These are phyloP conservation scores for Aspergillus neoniger DNA, from an alignment of 2,329 filamentous ascomycete species.

Conservation along the genomic window DNA sequence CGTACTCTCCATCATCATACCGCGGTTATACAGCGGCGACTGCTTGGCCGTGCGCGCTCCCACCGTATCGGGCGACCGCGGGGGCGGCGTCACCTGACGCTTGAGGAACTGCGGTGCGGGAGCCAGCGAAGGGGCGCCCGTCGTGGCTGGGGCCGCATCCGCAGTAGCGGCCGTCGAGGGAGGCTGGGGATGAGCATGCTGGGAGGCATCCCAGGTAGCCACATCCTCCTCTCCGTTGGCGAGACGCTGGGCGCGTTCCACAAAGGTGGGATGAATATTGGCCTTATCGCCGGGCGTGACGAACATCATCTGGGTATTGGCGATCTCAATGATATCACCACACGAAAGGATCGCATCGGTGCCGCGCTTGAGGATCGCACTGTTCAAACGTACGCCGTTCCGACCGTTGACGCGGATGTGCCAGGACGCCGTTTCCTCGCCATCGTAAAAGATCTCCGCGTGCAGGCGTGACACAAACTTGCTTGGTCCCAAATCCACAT, in stretches of 20 bases:
- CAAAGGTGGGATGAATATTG: constrained; percentile 67
- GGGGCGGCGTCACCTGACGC: constrained; percentile 46
- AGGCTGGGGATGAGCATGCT: constrained; percentile 41
- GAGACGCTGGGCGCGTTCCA: constrained; percentile 63
- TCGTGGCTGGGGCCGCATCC: constrained; percentile 24
- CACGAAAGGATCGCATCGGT: constrained; percentile 69
- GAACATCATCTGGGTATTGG: constrained; percentile 97
- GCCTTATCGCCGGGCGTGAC: constrained; percentile 79
- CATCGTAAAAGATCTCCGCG: constrained; percentile 73
- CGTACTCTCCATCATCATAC: constrained; percentile 56
- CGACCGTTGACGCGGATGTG: constrained; percentile 83
- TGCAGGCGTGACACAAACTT: constrained; percentile 80
- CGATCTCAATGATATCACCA: constrained; percentile 88
- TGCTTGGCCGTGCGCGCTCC: constrained; percentile 45
- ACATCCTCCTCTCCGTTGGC: constrained; percentile 44
- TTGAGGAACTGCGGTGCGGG: constrained; percentile 48
- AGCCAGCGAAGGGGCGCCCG: constrained; percentile 40
- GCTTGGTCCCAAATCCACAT: constrained; percentile 85
- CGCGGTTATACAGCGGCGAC: constrained; percentile 52
- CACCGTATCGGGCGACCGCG: constrained; percentile 42
- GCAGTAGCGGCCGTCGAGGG: constrained; percentile 24
- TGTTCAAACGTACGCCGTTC: constrained; percentile 87
- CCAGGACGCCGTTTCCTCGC: constrained; percentile 68
- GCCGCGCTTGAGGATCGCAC: constrained; percentile 67
- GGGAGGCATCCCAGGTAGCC: constrained; percentile 38